A percentile compares a stretch with the other conserved stretches of the same genome.
phyloP scores from a whole-genome alignment of 208 protist genomes.

The Leptomonas pyrrhocoris region DNA sequence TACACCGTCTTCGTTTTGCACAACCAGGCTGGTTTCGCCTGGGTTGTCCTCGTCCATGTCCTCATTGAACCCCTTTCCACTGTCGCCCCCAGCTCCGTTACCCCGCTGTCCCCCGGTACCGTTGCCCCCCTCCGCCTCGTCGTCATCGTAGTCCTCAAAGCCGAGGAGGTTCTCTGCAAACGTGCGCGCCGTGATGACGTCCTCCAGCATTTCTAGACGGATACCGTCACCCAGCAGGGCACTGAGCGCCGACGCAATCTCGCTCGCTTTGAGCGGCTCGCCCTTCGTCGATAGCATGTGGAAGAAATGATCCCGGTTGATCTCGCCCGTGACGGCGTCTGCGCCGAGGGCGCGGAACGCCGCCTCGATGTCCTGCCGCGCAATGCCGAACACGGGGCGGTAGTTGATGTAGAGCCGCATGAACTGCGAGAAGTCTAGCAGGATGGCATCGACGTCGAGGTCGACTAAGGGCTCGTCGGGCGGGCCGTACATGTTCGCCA shows the following conservation, averaged over 20 bases:
- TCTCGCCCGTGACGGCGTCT: slow-evolving; percentile 66
- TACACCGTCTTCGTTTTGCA: slow-evolving; percentile 33
- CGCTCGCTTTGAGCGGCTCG: slow-evolving; percentile 73
- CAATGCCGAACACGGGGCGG: slow-evolving; percentile 91
- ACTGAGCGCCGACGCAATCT: slow-evolving; percentile 79
- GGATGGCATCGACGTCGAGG: slow-evolving; percentile 75
- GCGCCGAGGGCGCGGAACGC: slow-evolving; percentile 88
- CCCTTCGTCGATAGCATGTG: slow-evolving; percentile 69
- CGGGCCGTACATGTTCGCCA: slow-evolving; percentile 83
- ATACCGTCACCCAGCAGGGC: slow-evolving; percentile 90
- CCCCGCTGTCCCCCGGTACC: neutral
- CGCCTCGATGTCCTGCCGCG: slow-evolving; percentile 85
- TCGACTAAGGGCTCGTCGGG: slow-evolving; percentile 61
- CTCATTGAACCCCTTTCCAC: neutral
- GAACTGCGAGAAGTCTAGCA: slow-evolving; percentile 91
- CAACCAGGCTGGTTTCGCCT: slow-evolving; percentile 11
- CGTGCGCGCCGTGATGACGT: slow-evolving; percentile 82
- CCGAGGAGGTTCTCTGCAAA: slow-evolving; percentile 91
- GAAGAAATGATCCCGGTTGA: slow-evolving; percentile 79
- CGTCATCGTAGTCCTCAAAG: slow-evolving; percentile 89
- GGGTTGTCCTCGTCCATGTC: slow-evolving; percentile 5
- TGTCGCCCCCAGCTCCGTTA: slow-evolving; percentile 5
- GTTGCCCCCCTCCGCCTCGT: slow-evolving; percentile 2
- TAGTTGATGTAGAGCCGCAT: slow-evolving; percentile 96
- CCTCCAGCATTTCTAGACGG: slow-evolving; percentile 86